Evolutionary conservation across 2,329 filamentous ascomycete genomes (phyloP).

Genomic region (Colletotrichum sp.): DNA sequence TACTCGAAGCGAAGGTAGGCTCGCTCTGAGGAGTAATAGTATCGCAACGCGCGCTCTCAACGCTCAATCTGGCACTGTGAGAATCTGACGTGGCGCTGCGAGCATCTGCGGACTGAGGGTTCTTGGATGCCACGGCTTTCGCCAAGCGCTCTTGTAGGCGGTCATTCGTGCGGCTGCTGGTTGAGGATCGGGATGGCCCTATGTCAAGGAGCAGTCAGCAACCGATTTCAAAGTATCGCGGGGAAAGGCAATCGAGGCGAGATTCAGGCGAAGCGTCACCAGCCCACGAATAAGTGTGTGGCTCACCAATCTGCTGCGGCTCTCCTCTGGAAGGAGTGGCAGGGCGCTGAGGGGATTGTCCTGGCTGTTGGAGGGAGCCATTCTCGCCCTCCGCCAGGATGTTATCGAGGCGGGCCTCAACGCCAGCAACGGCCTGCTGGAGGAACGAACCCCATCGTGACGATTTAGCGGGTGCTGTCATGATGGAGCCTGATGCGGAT

Average conservation of each 20-base stretch:
- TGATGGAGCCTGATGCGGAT: conserved; percentile 28
- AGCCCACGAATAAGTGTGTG: not conserved
- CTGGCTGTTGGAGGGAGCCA: not conserved
- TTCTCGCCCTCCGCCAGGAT: conserved; percentile 81
- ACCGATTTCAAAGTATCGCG: not conserved
- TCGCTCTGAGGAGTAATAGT: not conserved
- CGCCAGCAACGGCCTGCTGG: conserved; percentile 88
- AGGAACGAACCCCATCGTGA: conserved; percentile 81
- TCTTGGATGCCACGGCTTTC: conserved; percentile 79
- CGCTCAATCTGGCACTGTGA: not conserved
- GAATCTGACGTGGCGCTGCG: not conserved
- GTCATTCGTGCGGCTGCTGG: conserved; percentile 71
- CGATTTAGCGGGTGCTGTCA: conserved; percentile 57
- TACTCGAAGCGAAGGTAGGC: not conserved
- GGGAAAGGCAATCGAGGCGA: not conserved
- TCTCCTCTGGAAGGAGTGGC: not conserved
- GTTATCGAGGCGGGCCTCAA: conserved; percentile 90
- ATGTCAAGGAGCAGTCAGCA: conserved; percentile 24
- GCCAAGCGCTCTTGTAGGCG: conserved; percentile 89
- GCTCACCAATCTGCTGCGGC: not conserved
- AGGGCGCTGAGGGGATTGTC: not conserved
- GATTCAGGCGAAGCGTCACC: not conserved
- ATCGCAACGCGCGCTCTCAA: not conserved
- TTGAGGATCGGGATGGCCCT: conserved; percentile 67
- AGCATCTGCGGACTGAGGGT: conserved; percentile 7